phyloP scores from a whole-genome alignment of 306 rosid genomes.

The Rubus parviflorus region DNA sequence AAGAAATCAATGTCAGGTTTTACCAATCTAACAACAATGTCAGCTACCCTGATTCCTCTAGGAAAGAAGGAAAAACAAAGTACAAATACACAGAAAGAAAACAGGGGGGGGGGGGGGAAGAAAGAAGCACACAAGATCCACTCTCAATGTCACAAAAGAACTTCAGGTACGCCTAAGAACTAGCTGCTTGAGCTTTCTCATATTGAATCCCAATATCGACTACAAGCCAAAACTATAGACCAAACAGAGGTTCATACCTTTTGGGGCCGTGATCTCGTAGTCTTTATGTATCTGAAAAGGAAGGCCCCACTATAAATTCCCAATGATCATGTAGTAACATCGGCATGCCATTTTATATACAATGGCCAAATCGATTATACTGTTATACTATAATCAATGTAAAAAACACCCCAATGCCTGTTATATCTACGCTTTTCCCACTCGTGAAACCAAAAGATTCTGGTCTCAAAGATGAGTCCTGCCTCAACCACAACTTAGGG shows the following conservation, averaged over 20 bases:
- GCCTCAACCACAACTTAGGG: neutral
- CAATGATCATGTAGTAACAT: neutral
- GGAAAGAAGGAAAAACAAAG: neutral
- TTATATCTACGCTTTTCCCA: neutral
- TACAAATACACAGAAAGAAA: neutral
- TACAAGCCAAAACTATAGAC: neutral
- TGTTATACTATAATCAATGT: neutral
- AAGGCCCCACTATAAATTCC: neutral
- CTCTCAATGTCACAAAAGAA: neutral
- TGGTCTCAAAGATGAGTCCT: neutral
- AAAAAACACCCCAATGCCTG: neutral
- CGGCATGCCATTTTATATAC: neutral
- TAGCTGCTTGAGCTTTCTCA: neutral
- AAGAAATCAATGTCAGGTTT: neutral
- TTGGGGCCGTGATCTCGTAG: neutral
- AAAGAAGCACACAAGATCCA: neutral
- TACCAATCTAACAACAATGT: neutral
- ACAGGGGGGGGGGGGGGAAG: neutral
- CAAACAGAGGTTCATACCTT: neutral
- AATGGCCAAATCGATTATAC: neutral
- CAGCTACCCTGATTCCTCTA: neutral
- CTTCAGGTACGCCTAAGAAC: conserved; percentile 3
- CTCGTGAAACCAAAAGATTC: neutral
- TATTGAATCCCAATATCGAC: neutral
- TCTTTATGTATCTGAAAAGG: neutral